Percentiles rank a stretch among this genome's conserved stretches.
phyloP scores from a whole-genome alignment of 148 eudicot species.

The Vaccinium corymbosum region DNA sequence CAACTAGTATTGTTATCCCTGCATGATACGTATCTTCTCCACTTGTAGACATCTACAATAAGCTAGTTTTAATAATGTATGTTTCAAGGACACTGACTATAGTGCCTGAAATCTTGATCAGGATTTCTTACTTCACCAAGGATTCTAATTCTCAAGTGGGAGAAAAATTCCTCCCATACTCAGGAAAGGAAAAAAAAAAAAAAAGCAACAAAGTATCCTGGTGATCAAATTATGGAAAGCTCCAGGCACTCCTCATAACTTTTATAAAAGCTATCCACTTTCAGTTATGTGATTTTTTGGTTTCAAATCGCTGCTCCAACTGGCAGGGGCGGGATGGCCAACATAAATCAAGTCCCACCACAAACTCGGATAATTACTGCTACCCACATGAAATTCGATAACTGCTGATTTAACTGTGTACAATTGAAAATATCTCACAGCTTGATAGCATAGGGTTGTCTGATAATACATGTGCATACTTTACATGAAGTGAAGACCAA shows the following conservation, averaged over 20 bases:
- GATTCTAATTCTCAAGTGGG: neutral
- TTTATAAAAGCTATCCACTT: neutral
- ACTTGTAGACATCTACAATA: neutral
- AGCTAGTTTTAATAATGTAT: neutral
- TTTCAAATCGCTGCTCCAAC: neutral
- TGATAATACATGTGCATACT: neutral
- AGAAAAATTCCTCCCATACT: neutral
- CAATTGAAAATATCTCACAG: neutral
- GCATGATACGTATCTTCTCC: neutral
- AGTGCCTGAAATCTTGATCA: neutral
- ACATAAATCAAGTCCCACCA: neutral
- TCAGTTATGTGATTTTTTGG: neutral
- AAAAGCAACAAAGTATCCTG: neutral
- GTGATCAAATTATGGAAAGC: neutral
- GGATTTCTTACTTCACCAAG: neutral
- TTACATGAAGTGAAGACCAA: neutral
- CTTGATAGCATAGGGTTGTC: neutral
- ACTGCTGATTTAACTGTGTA: neutral
- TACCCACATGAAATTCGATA: neutral
- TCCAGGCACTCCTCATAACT: neutral
- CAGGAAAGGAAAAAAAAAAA: neutral
- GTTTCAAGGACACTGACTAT: neutral
- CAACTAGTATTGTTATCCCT: neutral
- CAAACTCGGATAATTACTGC: neutral
- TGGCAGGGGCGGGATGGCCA: neutral